A percentile compares a stretch with the other conserved stretches of the same genome.
phyloP scores from a whole-genome alignment of 257 asterid species.

The Solanum sitiens region DNA sequence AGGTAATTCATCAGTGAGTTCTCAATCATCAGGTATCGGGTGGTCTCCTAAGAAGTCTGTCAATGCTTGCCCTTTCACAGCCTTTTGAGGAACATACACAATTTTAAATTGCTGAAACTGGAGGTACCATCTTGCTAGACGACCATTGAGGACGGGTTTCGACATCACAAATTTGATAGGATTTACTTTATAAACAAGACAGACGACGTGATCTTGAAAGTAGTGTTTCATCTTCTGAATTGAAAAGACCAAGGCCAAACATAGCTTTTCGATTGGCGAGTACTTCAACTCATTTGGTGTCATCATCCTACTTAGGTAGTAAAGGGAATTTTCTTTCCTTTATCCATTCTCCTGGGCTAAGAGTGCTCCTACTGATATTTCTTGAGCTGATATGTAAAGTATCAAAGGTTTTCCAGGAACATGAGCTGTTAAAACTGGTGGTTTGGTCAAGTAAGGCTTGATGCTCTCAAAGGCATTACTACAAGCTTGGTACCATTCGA shows the following conservation, averaged over 20 bases:
- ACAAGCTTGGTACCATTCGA: too few relatives aligned
- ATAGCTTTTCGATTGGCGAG: background rate
- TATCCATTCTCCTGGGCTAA: background rate
- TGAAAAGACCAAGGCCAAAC: too few relatives aligned
- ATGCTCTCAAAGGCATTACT: too few relatives aligned
- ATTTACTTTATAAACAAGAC: background rate
- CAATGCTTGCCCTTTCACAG: too few relatives aligned
- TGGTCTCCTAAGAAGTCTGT: background rate
- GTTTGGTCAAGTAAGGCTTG: too few relatives aligned
- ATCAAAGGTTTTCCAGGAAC: too few relatives aligned
- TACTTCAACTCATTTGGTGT: background rate
- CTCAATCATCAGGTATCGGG: too few relatives aligned
- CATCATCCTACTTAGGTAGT: background rate
- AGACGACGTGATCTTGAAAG: background rate
- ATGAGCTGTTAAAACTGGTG: too few relatives aligned
- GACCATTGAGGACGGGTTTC: background rate
- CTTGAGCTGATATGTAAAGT: too few relatives aligned
- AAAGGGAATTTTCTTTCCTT: background rate
- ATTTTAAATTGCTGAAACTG: too few relatives aligned
- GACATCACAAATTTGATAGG: background rate
- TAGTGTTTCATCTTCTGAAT: background rate
- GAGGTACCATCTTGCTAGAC: background rate
- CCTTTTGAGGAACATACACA: background rate
- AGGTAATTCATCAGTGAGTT: background rate
- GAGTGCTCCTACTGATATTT: too few relatives aligned